Base-by-base conservation (phyloP, 2,329 filamentous ascomycete genomes). In the Penicillium glabrum region DNA sequence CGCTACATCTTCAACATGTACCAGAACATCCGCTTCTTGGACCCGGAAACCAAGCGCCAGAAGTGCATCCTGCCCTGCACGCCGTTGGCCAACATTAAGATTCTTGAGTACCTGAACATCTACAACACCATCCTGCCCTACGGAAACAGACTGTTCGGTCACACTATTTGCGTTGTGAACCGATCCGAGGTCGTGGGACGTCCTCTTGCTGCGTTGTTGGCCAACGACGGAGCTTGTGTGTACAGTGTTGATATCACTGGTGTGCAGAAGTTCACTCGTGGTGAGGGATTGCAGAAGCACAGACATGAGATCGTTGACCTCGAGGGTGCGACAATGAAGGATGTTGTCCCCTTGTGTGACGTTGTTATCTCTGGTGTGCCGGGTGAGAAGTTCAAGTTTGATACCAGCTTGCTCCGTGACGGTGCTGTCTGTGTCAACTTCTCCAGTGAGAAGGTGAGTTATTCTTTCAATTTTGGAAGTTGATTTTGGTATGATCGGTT, bases 1-100 rank as follows among this genome's bases (percentile, higher is more conserved):
- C 88, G 88, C 72, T 93, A 98, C 79, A 89, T 98, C 71, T 93
- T 93, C 85, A 99, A 99, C 83, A 97, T 99, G 93, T 99, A 98
- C 79, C 90, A 97, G 81, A 99, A 99, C 79, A 86, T 96, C 68
- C 91, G 95, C 63, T 98, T 93, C 80, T 83, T 99, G 55, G 95
- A 99, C 76, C 80, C 87, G 24, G 69, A 72, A 33, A 73, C 70
- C 44, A 70, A 74, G 61, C 88, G 89, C 5, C 90, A 91, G 75
- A 98, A 99, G 80, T 96, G 89, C 48, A 91, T 98, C 64, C 80
- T 99, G 51, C 95, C 95, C 5, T 99, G 95, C 82, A 99, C 95
- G 2, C 95, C 95, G 16, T 84, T 99, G 24, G 95, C 95, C 26
- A 89, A 96, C 58, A 90, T 98, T 80, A 99, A 99, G 83, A 96